Percentiles rank a stretch among this genome's conserved stretches.
These are phyloP conservation scores for Akanthomyces uredinophilus DNA, from an alignment of 2,329 filamentous ascomycete genomes.

Conservation along the genomic window DNA sequence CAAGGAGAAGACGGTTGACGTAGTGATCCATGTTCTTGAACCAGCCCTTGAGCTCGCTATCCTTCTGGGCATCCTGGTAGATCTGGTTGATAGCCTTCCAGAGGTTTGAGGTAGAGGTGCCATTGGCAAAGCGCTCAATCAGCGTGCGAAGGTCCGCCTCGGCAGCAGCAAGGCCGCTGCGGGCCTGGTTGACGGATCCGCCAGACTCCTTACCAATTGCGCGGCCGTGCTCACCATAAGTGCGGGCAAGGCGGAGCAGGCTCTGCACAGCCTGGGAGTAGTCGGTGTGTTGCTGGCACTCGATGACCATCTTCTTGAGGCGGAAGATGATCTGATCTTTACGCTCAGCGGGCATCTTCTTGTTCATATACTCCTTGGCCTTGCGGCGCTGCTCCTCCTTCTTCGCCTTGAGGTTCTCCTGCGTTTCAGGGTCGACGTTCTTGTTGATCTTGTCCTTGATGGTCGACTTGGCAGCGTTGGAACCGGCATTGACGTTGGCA, in stretches of 20 bases:
- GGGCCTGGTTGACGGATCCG: constrained; percentile 67
- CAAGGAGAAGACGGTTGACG: constrained; percentile 74
- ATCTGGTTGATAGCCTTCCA: constrained; percentile 80
- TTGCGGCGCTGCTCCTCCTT: constrained; percentile 41
- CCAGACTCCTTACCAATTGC: constrained; percentile 58
- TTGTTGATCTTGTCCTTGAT: constrained; percentile 54
- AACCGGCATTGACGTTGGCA: constrained; percentile 42
- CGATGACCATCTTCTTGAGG: constrained; percentile 93
- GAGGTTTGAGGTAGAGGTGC: constrained; percentile 81
- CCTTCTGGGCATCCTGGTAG: constrained; percentile 80
- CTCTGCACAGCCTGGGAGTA: constrained; percentile 91
- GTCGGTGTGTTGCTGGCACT: constrained; percentile 92
- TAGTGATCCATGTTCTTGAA: constrained; percentile 75
- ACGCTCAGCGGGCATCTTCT: constrained; percentile 88
- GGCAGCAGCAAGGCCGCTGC: constrained; percentile 61
- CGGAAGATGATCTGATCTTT: constrained; percentile 89
- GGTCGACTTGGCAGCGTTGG: constrained; percentile 32
- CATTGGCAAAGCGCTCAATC: constrained; percentile 93
- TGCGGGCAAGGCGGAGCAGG: constrained; percentile 75
- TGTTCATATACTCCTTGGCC: constrained; percentile 69
- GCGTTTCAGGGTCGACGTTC: constrained; percentile 62
- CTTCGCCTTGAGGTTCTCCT: constrained; percentile 40
- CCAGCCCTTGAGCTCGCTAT: constrained; percentile 83
- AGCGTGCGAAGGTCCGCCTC: constrained; percentile 75
- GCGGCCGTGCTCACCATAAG: constrained; percentile 73